Evolutionary conservation across 768 basidiomycete species (phyloP).

Genomic region (Rhizopogon rudus): DNA sequence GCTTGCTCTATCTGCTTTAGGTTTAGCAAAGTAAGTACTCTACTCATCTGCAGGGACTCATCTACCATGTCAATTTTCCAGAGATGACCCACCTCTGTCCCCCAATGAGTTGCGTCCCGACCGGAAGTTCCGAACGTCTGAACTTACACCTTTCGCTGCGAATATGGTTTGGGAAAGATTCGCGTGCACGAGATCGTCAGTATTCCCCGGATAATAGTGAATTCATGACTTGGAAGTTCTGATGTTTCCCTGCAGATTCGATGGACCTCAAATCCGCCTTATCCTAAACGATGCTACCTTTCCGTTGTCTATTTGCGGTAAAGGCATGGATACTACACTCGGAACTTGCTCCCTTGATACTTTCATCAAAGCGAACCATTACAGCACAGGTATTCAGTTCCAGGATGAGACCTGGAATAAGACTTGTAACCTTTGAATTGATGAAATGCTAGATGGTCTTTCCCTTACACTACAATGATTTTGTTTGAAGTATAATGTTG

Average conservation of each 20-base stretch:
- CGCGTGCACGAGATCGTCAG: constrained; percentile 30
- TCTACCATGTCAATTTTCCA: constrained; percentile 7
- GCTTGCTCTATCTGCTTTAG: constrained; percentile 29
- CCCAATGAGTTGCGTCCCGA: constrained; percentile 18
- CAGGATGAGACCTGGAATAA: constrained; percentile 31
- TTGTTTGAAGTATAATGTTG: too few species aligned
- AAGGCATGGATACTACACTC: constrained; percentile 21
- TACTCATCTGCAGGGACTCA: neutral
- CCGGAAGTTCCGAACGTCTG: constrained; percentile 34
- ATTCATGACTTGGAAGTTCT: neutral
- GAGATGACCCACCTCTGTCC: constrained; percentile 28
- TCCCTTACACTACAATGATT: neutral
- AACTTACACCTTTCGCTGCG: constrained; percentile 39
- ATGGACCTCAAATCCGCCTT: constrained; percentile 35
- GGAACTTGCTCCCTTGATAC: constrained; percentile 34
- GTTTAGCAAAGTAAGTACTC: constrained; percentile 22
- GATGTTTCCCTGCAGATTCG: constrained; percentile 16
- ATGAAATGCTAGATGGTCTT: neutral
- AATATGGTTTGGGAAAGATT: constrained; percentile 41
- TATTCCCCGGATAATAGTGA: neutral
- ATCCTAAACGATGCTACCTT: constrained; percentile 36
- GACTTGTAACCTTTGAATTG: constrained; percentile 23
- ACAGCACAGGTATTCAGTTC: constrained; percentile 22
- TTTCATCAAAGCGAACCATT: constrained; percentile 27
- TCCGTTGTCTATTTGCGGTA: constrained; percentile 31